Evolutionary conservation across 1,139 yeast genomes (phyloP), one percentile per base, ranked within the genome.

Genomic region (Kurtzmaniella quercitrusa): DNA sequence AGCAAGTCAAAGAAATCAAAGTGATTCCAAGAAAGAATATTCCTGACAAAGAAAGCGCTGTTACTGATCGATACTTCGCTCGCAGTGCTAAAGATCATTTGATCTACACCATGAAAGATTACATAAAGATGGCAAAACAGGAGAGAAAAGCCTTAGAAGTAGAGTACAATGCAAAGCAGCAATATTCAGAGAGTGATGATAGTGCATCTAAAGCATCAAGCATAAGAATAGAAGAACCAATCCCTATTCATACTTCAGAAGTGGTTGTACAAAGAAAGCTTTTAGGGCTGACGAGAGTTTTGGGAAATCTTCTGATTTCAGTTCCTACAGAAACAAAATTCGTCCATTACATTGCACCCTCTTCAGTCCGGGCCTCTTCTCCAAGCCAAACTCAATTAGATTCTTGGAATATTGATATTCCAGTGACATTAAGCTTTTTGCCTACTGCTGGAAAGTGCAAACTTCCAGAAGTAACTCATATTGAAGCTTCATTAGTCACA

Each of bases 291-390:
- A 9, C 17, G 16, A 19, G 21, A 36, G 12, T 16, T 3, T 19
- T 10, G 8, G 38, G 38, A 9, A 36, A n/a, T 36, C 44, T 68
- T 37, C 47, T 47, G 34, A 34, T 68, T 15, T 42, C 54, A 6
- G 58, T 68, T 1, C 72, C 75, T 2, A 60, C 59, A 39, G 49
- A 42, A 1, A 58, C 56, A 25, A 62, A 65, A 43, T 29, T 46
- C 9, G 45, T 72, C 7, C 56, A 55, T 18, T 71, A 70, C 47
- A 60, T 70, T 19, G 62, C 70, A 3, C 74, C 75, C 2, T 43
- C 48, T 14, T 49, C 52, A 18, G 61, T 56, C 43, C 51, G 71
- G 44, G 41, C 25, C 8, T 17, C 15, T 12, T 2, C 8, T 9
- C 25, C 40, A 14, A 12, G 40, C n/a, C 16, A 41, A 2, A 45